phyloP scores from a whole-genome alignment of 2,329 filamentous ascomycete genomes.

The Penicillium carneum region DNA sequence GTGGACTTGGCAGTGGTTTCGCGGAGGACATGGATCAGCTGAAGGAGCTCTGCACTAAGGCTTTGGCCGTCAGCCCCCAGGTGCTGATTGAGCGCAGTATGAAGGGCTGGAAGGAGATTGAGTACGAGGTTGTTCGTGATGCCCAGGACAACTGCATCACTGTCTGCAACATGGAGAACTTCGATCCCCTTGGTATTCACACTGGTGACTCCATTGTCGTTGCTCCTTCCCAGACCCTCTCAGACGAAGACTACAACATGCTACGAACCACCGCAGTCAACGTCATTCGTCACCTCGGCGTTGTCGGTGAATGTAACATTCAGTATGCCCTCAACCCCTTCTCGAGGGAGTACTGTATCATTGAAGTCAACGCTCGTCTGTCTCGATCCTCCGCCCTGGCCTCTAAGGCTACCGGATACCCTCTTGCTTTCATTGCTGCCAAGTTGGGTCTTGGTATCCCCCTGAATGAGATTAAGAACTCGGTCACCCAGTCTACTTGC shows the following conservation, averaged over 20 bases:
- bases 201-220: slow-evolving; percentile 98
- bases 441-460: slow-evolving; percentile 95
- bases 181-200: slow-evolving; percentile 96
- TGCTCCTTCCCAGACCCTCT: slow-evolving; percentile 93
- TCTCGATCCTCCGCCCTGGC: slow-evolving; percentile 94
- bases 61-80: slow-evolving; percentile 92
- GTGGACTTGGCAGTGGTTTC: slow-evolving; percentile 93
- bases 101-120: slow-evolving; percentile 99
- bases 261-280: slow-evolving; percentile 95
- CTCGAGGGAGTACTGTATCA: slow-evolving; percentile 96
- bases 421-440: slow-evolving; percentile 92
- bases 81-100: slow-evolving; percentile 97
- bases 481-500: slow-evolving; percentile 91
- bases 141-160: slow-evolving; percentile 97
- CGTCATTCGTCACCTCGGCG: slow-evolving; percentile 93
- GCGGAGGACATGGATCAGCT: slow-evolving; percentile 86
- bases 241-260: slow-evolving; percentile 99
- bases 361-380: slow-evolving; percentile 96
- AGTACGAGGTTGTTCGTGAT: slow-evolving; percentile 97
- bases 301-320: slow-evolving; percentile 98
- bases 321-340: slow-evolving; percentile 97
- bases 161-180: slow-evolving; percentile 99
- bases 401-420: slow-evolving; percentile 96
- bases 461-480: slow-evolving; percentile 94
- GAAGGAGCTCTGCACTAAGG: slow-evolving; percentile 87